These are phyloP conservation scores for Trichoderma koningiopsis DNA, from an alignment of 2,329 filamentous ascomycete species.

Conservation along the genomic window DNA sequence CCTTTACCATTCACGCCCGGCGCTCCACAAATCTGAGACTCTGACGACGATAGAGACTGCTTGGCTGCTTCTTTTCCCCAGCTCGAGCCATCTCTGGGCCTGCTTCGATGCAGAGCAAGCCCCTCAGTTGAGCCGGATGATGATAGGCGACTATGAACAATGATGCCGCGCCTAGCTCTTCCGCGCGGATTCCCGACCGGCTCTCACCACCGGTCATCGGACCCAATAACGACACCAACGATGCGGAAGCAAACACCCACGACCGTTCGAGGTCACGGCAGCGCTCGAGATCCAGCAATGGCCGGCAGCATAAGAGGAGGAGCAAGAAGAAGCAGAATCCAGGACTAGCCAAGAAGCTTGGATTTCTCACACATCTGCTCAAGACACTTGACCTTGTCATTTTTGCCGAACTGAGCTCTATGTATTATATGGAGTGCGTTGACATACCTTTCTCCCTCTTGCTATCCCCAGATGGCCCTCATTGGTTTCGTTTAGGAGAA, in stretches of 20 bases:
- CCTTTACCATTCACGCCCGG: background rate
- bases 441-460: background rate
- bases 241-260: conserved; percentile 8
- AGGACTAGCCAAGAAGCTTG: conserved; percentile 58
- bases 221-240: conserved; percentile 27
- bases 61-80: background rate
- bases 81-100: conserved; percentile 6
- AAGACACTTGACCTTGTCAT: conserved; percentile 63
- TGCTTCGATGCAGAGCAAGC: conserved; percentile 26
- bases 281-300: conserved; percentile 30
- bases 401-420: conserved; percentile 63
- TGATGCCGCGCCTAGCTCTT: conserved; percentile 49
- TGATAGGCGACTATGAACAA: conserved; percentile 52
- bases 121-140: conserved; percentile 38
- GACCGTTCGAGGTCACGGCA: conserved; percentile 22
- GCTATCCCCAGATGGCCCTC: background rate
- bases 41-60: background rate
- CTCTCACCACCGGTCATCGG: conserved; percentile 24
- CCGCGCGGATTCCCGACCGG: conserved; percentile 37
- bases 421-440: conserved; percentile 70
- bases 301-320: conserved; percentile 41
- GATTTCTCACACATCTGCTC: conserved; percentile 63
- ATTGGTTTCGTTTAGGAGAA: background rate
- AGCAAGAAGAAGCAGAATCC: conserved; percentile 44
- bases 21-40: background rate